These are phyloP conservation scores for Chaetomidium leptoderma DNA, from an alignment of 495 filamentous ascomycete genomes.

Conservation along the genomic window DNA sequence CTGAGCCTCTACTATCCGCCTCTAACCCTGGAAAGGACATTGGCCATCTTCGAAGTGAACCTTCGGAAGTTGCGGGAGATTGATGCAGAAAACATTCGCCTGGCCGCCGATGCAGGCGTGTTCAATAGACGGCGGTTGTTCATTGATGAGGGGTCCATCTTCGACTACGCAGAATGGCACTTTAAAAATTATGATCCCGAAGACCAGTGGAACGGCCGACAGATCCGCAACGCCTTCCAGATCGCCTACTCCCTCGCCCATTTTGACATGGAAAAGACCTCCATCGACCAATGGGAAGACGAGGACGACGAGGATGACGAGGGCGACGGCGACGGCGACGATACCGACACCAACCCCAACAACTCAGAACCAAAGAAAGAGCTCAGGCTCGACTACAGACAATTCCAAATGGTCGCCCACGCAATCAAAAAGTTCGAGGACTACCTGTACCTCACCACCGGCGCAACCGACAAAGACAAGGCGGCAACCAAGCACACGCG, in stretches of 20 bases:
- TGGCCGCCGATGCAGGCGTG: too few species aligned
- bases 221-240: constrained; percentile 39
- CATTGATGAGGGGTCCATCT: neutral
- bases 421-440: neutral
- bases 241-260: constrained; percentile 38
- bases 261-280: constrained; percentile 23
- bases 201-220: constrained; percentile 33
- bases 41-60: constrained; percentile 21
- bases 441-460: neutral
- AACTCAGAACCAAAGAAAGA: too few species aligned
- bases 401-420: neutral
- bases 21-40: constrained; percentile 28
- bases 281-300: constrained; percentile 14
- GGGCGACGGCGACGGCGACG: constrained; percentile 12
- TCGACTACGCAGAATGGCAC: neutral
- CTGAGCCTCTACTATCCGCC: constrained; percentile 26
- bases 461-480: neutral
- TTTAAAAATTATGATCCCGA: constrained; percentile 4
- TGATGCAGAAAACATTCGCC: neutral
- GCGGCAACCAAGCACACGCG: neutral
- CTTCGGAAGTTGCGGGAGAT: neutral
- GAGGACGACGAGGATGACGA: constrained; percentile 22
- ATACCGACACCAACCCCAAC: too few species aligned
- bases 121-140: neutral
- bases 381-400: neutral